Conservation (phyloP, 345 rosid species). For the Rhodamnia argentea region DNA sequence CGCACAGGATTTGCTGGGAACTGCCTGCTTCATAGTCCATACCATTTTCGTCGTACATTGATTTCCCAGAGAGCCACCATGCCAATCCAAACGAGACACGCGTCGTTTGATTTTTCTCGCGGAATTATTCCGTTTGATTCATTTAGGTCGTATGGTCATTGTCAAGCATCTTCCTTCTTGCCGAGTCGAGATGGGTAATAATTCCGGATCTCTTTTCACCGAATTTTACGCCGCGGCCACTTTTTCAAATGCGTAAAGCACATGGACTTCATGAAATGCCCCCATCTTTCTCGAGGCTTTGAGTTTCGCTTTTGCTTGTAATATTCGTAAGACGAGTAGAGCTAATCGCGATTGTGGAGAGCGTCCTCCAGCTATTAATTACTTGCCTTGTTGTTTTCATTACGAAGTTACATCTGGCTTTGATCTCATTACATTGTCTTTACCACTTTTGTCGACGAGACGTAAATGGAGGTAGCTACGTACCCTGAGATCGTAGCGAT, state of each 20-base stretch:
- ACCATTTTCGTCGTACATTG: not conserved
- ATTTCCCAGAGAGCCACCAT: not conserved
- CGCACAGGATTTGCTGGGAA: not conserved
- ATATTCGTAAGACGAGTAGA: not conserved
- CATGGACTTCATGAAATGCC: not conserved
- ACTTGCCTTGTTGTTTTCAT: not conserved
- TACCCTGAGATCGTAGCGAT: not conserved
- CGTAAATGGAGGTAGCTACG: not conserved
- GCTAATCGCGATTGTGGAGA: not conserved
- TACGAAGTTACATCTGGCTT: not conserved
- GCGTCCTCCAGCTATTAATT: not conserved
- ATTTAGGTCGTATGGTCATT: not conserved
- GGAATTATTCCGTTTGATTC: not conserved
- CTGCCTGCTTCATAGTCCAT: not conserved
- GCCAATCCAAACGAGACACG: not conserved
- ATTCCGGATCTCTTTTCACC: not conserved
- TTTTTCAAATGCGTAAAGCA: not conserved
- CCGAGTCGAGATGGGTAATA: not conserved
- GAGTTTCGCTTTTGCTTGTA: not conserved
- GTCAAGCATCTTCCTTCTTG: not conserved
- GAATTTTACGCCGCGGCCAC: not conserved
- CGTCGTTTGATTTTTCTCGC: not conserved
- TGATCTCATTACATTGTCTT: not conserved
- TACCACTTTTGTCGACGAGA: not conserved
- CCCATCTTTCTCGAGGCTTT: not conserved